Percentiles rank a stretch among this genome's conserved stretches.
Conservation (phyloP, 768 basidiomycete genomes). For the Leucosporidium scottii region DNA sequence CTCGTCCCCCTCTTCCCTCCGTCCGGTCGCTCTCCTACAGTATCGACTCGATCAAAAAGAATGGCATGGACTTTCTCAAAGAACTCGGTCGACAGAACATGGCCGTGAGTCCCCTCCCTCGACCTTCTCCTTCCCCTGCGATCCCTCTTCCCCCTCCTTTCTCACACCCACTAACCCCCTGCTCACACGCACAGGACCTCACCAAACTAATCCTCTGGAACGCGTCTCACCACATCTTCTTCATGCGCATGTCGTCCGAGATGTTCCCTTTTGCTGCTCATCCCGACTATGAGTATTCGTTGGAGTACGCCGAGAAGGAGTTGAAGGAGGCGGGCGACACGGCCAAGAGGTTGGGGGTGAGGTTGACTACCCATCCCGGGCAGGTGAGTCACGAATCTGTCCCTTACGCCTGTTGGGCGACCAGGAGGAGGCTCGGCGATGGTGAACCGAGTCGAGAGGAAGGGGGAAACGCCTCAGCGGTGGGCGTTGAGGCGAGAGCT, state of each 20-base stretch:
- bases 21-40: constrained; percentile 41
- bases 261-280: constrained; percentile 93
- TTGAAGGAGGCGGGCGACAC: constrained; percentile 57
- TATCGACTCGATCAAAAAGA: constrained; percentile 61
- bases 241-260: constrained; percentile 80
- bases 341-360: constrained; percentile 63
- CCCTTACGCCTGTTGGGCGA: no score
- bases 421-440: no score
- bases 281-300: constrained; percentile 65
- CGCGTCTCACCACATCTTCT: constrained; percentile 70
- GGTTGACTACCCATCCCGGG: constrained; percentile 81
- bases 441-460: no score
- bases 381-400: constrained; percentile 60
- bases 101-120: constrained; percentile 50
- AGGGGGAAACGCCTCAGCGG: no score
- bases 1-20: no score
- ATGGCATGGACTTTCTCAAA: constrained; percentile 74
- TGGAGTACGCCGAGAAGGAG: constrained; percentile 62
- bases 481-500: no score
- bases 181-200: constrained; percentile 10
- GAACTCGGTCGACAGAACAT: constrained; percentile 70
- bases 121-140: no score
- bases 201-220: constrained; percentile 57
- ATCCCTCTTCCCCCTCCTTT: not conserved
- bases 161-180: not conserved